Evolutionary conservation across 192 early-diverging fungal genomes (phyloP).

Genomic region (Podila epigama): DNA sequence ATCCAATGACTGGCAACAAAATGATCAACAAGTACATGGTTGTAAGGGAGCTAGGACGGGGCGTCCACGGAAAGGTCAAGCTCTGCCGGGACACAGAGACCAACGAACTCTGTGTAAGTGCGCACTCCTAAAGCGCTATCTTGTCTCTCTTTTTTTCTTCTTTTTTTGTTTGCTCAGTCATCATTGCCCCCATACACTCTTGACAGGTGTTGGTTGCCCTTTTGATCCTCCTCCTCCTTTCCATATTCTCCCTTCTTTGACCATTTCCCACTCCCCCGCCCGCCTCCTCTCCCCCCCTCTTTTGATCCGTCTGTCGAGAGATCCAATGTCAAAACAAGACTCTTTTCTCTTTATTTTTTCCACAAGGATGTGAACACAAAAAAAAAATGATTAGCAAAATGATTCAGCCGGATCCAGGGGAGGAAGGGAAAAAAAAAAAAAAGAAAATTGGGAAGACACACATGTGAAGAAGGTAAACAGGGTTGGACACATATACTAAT

Average conservation of each 20-base stretch:
- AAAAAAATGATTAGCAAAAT: neutral
- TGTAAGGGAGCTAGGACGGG: constrained; percentile 87
- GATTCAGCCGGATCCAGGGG: neutral
- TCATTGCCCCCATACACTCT: neutral
- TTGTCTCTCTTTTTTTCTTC: neutral
- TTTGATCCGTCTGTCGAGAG: too few species aligned
- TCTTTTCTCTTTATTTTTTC: too few species aligned
- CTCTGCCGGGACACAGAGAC: constrained; percentile 84
- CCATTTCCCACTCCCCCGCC: too few species aligned
- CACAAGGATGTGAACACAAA: neutral
- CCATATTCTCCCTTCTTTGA: constrained; percentile 8
- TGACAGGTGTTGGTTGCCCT: neutral
- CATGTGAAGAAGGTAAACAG: neutral
- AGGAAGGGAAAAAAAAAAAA: neutral
- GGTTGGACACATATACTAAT: too few species aligned
- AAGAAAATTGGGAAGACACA: neutral
- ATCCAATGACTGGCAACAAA: constrained; percentile 88
- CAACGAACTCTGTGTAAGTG: constrained; percentile 76
- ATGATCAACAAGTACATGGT: constrained; percentile 97
- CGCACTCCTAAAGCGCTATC: too few species aligned
- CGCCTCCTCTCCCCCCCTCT: too few species aligned
- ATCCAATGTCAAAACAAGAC: too few species aligned
- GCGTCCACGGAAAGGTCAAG: constrained; percentile 97
- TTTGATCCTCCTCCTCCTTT: neutral
- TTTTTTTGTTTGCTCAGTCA: neutral